These are phyloP conservation scores for Salvia splendens DNA, from an alignment of 257 asterid genomes.

Conservation along the genomic window DNA sequence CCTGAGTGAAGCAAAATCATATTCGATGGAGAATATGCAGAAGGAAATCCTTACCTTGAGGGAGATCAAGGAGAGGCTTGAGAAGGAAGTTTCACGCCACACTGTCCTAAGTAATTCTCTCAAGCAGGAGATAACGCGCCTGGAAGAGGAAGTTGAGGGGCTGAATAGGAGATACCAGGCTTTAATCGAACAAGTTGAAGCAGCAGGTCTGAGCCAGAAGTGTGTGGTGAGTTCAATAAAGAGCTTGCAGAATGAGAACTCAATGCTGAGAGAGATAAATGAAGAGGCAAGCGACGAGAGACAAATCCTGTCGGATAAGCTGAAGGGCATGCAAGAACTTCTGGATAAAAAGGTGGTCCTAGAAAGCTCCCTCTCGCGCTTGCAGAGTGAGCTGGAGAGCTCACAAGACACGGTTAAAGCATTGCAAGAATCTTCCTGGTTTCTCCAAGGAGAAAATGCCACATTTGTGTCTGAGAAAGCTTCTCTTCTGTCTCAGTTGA, in stretches of 20 bases:
- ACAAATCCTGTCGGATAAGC: slow-evolving; percentile 51
- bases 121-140: slow-evolving; percentile 54
- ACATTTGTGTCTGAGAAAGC: slow-evolving; percentile 71
- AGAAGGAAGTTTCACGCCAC: slow-evolving; percentile 67
- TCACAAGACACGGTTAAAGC: slow-evolving; percentile 48
- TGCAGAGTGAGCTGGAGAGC: slow-evolving; percentile 60
- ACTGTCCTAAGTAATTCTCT: slow-evolving; percentile 52
- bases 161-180: slow-evolving; percentile 57
- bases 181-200: slow-evolving; percentile 66
- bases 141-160: slow-evolving; percentile 70
- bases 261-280: slow-evolving; percentile 45
- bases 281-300: slow-evolving; percentile 58
- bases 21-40: slow-evolving; percentile 57
- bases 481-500: slow-evolving; percentile 72
- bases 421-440: slow-evolving; percentile 59
- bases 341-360: slow-evolving; percentile 44
- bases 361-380: slow-evolving; percentile 55
- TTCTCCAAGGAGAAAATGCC: slow-evolving; percentile 63
- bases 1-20: slow-evolving; percentile 51
- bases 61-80: slow-evolving; percentile 76
- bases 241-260: slow-evolving; percentile 67
- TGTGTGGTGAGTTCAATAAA: slow-evolving; percentile 47
- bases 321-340: slow-evolving; percentile 62
- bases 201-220: slow-evolving; percentile 57
- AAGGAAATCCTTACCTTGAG: slow-evolving; percentile 63